Conservation (phyloP, 169 alveolate genomes). For the Plasmodium falciparum region DNA sequence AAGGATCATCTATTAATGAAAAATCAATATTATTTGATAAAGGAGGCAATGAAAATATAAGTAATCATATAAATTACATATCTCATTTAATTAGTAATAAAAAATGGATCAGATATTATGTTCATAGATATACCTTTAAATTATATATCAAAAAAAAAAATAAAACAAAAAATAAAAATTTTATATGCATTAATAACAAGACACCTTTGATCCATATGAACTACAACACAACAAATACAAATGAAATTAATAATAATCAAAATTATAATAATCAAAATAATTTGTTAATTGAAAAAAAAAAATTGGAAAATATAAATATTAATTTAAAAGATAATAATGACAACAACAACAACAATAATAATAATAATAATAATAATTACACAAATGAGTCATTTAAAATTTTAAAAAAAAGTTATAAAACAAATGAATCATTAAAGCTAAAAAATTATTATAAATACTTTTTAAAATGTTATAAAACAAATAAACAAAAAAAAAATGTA, state of each 20-base stretch:
- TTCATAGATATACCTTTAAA: conserved; percentile 40
- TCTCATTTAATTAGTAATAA: conserved; percentile 15
- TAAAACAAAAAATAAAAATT: background rate
- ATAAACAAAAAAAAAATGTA: conserved; percentile 43
- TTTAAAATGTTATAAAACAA: conserved; percentile 30
- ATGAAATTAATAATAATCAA: no score
- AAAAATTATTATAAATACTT: conserved; percentile 45
- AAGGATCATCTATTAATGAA: background rate
- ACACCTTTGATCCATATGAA: no score
- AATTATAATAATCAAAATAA: no score
- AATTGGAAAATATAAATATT: no score
- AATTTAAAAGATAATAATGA: no score
- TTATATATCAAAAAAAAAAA: conserved; percentile 5
- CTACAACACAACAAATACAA: no score
- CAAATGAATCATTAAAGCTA: background rate
- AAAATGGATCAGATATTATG: conserved; percentile 35
- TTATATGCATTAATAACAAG: background rate
- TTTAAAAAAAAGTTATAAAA: background rate
- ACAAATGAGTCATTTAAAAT: no score
- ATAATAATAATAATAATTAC: no score
- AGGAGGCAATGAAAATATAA: background rate
- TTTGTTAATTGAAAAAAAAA: no score
- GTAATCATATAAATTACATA: conserved; percentile 28
- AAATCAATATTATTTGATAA: background rate
- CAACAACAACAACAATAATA: no score